Evolutionary conservation across 306 rosid genomes (phyloP), one percentile per base, ranked within the genome.

Genomic region (Cicer cuneatum): DNA sequence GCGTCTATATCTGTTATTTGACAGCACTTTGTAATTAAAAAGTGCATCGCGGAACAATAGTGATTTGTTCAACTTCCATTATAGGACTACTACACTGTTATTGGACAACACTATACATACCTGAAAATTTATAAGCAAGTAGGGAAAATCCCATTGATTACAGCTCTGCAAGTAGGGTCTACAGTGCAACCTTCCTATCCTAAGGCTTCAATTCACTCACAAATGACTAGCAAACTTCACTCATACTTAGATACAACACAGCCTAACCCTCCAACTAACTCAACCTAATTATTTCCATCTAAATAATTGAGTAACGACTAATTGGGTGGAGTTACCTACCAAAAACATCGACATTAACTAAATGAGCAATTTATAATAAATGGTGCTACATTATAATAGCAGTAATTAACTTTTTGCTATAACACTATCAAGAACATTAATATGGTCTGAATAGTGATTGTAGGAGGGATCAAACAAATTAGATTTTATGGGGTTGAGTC

Each of bases 341-440:
- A 63, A 39, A 61, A 61, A 61, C 42, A 77, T 61, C 61, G 7
- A 62, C 40, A 51, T 78, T 5, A 40, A 70, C 48, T n/a, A 40
- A 42, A 58, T 59, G 14, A 37, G 5, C 10, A 37, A 24, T 33
- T 66, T 33, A 64, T 67, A 56, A 64, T 67, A 56, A 67, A 14
- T 5, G 12, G 13, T 4, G 21, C 10, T 47, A 41, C 4, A 19
- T 18, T 38, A 38, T 19, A 33, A 33, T 18, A n/a, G 16, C 58
- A 48, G 59, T 61, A 21, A 47, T 35, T 14, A 40, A 5, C 8
- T 24, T 58, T 39, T 56, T n/a, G 39, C 48, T 10, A 46, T n/a
- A 63, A 77, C 57, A 33, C 21, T 71, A 68, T 52, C 8, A n/a
- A 61, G 52, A 51, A 71, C 1, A 6, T 24, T 10, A 1, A 56